A percentile compares a stretch with the other conserved stretches of the same genome.
Evolutionary conservation across 1,139 yeast genomes (phyloP).

Genomic region (Hyphopichia khmerensis): DNA sequence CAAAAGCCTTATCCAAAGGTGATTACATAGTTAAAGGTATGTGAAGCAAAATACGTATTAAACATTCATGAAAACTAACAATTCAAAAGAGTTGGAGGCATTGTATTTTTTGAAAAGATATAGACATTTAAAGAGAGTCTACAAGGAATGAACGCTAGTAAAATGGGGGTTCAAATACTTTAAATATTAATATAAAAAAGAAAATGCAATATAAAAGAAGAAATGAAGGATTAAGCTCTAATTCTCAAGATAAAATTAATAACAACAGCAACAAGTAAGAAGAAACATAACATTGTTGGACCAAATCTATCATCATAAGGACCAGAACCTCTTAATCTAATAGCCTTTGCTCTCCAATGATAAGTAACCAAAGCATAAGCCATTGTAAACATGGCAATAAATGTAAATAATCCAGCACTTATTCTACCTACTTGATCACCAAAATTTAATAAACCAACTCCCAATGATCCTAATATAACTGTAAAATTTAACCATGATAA

Average conservation of each 20-base stretch:
- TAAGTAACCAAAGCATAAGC: constrained; percentile 90
- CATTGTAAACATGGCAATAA: constrained; percentile 97
- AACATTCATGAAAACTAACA: no score
- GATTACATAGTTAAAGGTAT: constrained; percentile 29
- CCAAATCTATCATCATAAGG: constrained; percentile 99
- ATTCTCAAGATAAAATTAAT: constrained; percentile 88
- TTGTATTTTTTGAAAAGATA: constrained; percentile 31
- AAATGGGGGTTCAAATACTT: no score
- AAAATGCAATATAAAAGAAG: not conserved
- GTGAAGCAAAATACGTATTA: no score
- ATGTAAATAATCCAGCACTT: constrained; percentile 90
- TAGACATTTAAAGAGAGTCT: constrained; percentile 24
- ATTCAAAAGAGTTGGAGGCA: constrained; percentile 35
- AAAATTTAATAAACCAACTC: constrained; percentile 91
- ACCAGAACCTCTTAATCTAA: constrained; percentile 94
- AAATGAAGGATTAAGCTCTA: constrained; percentile 37
- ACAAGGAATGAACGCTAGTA: not conserved
- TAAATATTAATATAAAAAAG: no score
- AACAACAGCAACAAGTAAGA: constrained; percentile 86
- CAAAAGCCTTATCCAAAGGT: constrained; percentile 27
- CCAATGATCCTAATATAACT: constrained; percentile 92
- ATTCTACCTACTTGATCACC: constrained; percentile 93
- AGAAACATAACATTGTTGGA: constrained; percentile 96
- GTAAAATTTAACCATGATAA: constrained; percentile 98
- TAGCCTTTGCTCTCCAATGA: constrained; percentile 99